Base-by-base conservation (phyloP, 306 rosid species). In the Adenanthera pavonina region DNA sequence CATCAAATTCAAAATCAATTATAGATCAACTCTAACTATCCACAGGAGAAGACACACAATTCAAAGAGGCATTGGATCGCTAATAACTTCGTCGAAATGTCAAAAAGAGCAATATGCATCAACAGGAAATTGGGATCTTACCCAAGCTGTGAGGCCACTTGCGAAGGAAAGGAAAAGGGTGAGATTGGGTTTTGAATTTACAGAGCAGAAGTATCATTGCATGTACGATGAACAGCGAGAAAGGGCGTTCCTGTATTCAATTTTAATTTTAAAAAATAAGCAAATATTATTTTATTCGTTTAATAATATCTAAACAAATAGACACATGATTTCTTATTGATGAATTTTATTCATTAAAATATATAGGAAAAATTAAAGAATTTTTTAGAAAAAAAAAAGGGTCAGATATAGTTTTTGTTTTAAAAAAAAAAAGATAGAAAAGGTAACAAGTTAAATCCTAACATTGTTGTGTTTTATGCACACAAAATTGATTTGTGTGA, bases 11-110 rank as follows among this genome's bases (percentile, higher is more conserved):
- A 25, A 79, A 47, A 53, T 69, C 41, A 17, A 65, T 51, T 40
- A 52, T 5, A 66, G 75, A 57, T 81, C 75, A 74, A 35, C 7
- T 25, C 11, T 20, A 15, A 69, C 25, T 35, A 34, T 38, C 49
- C 49, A 43, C 79, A 13, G 46, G 40, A 19, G 69, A 12, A 16
- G 5, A 66, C 79, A 7, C 88, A 75, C 68, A 75, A 82, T 82
- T 84, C 89, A 44, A 86, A 86, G 86, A 59, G 38, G 17, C 41
- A 84, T 81, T 49, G 89, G 81, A 75, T 75, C 78, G 69, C 54
- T 56, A 25, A 75, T 40, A 20, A 10, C 6, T 54, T 40, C 54
- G 41, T 41, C 43, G 69, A 75, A 75, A 43, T 59, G 69, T 6
- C 25, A 17, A 75, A 75, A 75, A 59, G 69, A 43, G 38, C 10